These are phyloP conservation scores for Angomonas ambiguus DNA, from an alignment of 208 protist species.

Conservation along the genomic window DNA sequence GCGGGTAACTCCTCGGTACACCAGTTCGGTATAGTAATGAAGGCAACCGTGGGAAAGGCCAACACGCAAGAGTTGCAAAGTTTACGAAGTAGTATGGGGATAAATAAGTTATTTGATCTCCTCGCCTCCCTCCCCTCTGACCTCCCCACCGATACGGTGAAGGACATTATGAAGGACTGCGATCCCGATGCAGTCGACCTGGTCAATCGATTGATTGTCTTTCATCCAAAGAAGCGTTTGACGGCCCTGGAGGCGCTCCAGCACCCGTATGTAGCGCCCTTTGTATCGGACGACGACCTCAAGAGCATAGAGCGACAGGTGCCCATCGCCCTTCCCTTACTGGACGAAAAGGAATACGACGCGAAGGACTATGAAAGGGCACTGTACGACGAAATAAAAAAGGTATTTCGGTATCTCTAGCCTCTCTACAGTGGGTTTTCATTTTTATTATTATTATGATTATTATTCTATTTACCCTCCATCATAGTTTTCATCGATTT, in stretches of 20 bases:
- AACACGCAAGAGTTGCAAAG: slow-evolving; percentile 85
- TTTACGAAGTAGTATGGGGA: slow-evolving; percentile 48
- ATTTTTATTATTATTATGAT: background rate
- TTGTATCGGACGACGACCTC: slow-evolving; percentile 50
- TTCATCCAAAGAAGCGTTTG: slow-evolving; percentile 82
- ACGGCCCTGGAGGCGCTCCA: slow-evolving; percentile 80
- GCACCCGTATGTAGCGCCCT: slow-evolving; percentile 85
- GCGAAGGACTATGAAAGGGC: slow-evolving; percentile 67
- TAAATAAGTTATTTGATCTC: slow-evolving; percentile 82
- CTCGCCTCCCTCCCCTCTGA: slow-evolving; percentile 66
- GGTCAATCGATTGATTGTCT: slow-evolving; percentile 77
- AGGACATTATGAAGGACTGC: slow-evolving; percentile 64
- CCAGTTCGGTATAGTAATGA: slow-evolving; percentile 94
- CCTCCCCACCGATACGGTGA: slow-evolving; percentile 34
- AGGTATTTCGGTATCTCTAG: slow-evolving; percentile 23
- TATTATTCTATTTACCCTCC: slow-evolving; percentile 10
- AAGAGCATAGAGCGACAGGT: slow-evolving; percentile 27
- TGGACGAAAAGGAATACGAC: slow-evolving; percentile 56
- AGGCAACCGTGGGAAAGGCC: slow-evolving; percentile 75
- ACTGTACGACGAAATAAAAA: slow-evolving; percentile 56
- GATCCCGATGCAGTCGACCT: slow-evolving; percentile 84
- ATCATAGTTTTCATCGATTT: too few relatives aligned
- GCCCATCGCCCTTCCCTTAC: slow-evolving; percentile 52
- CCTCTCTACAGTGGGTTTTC: background rate
- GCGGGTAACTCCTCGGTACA: slow-evolving; percentile 94